A percentile compares a stretch with the other conserved stretches of the same genome.
Conservation (phyloP, 208 protist species). For the Lotmaria passim region DNA sequence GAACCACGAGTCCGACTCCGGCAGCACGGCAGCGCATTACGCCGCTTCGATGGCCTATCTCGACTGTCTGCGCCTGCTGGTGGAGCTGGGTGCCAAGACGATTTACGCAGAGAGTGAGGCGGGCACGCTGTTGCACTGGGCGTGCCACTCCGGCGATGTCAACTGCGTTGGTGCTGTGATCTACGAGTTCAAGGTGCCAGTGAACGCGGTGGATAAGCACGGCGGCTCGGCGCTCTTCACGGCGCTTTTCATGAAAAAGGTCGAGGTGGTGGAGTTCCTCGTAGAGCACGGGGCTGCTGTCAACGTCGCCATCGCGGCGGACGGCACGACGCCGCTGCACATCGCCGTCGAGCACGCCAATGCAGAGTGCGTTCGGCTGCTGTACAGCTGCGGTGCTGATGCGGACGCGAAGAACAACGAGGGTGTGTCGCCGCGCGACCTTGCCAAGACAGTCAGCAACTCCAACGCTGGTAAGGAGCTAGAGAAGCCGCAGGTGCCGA, state of each 20-base stretch:
- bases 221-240: constrained; percentile 87
- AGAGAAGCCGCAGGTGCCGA: constrained; percentile 51
- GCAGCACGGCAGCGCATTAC: constrained; percentile 79
- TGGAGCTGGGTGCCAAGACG: constrained; percentile 63
- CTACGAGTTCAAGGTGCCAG: constrained; percentile 80
- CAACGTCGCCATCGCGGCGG: constrained; percentile 54
- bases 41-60: constrained; percentile 80
- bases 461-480: constrained; percentile 68
- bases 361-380: constrained; percentile 71
- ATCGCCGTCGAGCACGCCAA: constrained; percentile 83
- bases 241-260: constrained; percentile 84
- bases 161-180: constrained; percentile 77
- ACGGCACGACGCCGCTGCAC: constrained; percentile 85
- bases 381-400: constrained; percentile 77
- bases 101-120: constrained; percentile 58
- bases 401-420: constrained; percentile 61
- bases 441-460: constrained; percentile 58
- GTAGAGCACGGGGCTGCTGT: constrained; percentile 85
- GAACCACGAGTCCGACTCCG: constrained; percentile 58
- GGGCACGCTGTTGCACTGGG: constrained; percentile 88
- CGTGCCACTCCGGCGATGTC: constrained; percentile 79
- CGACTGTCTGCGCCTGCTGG: constrained; percentile 67
- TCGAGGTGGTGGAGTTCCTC: constrained; percentile 81
- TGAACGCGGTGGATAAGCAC: constrained; percentile 76
- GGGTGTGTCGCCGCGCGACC: constrained; percentile 54